A percentile compares a stretch with the other conserved stretches of the same genome.
Evolutionary conservation across 169 alveolate species (phyloP).

Genomic region (Cryptosporidium tyzzeri): DNA sequence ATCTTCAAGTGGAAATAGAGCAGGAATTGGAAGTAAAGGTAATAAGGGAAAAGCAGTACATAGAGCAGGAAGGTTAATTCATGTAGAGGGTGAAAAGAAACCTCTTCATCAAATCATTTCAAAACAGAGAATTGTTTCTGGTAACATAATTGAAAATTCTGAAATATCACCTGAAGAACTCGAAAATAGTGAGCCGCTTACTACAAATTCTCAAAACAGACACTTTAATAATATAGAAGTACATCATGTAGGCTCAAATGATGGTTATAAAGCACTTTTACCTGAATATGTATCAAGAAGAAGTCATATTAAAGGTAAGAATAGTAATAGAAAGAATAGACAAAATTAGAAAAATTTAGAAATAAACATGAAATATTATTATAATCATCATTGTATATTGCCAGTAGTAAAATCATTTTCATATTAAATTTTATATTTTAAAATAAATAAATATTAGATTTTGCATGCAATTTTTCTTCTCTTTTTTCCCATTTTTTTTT

Average conservation of each 20-base stretch:
- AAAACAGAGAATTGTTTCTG: conserved; percentile 23
- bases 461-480: neutral
- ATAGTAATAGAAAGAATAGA: neutral
- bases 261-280: conserved; percentile 32
- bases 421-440: too few species aligned
- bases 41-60: conserved; percentile 32
- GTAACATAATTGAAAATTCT: conserved; percentile 13
- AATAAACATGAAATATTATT: neutral
- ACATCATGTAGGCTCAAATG: conserved; percentile 31
- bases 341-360: neutral
- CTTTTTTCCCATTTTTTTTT: neutral
- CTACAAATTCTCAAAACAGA: neutral
- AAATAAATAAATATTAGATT: neutral
- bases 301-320: neutral
- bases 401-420: neutral
- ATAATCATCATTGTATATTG: too few species aligned
- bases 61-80: conserved; percentile 51
- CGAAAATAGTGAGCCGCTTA: conserved; percentile 5
- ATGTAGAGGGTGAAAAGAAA: conserved; percentile 40
- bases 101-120: conserved; percentile 55
- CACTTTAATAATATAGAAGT: neutral
- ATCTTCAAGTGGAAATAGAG: neutral
- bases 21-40: neutral
- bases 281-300: conserved; percentile 25
- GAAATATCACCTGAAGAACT: conserved; percentile 69